Percentiles rank a stretch among this genome's conserved stretches.
Evolutionary conservation across 2,329 filamentous ascomycete genomes (phyloP).

Genomic region (Fusarium zealandicum): DNA sequence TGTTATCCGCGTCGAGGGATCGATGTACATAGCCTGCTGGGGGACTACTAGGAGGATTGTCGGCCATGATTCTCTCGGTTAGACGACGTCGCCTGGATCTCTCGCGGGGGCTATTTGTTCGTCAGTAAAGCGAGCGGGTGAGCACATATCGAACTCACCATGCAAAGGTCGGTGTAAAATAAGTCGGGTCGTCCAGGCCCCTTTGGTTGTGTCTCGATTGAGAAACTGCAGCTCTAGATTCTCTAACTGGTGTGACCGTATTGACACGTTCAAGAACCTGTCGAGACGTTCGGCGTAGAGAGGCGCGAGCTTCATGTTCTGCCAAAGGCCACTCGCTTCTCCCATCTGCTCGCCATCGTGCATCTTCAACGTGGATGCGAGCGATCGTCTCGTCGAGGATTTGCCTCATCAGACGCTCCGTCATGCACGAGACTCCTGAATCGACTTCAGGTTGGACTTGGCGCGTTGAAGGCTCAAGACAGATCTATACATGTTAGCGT

Average conservation of each 20-base stretch:
- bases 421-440: not conserved
- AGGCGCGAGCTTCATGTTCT: not conserved
- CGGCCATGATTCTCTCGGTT: conserved; percentile 7
- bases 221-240: too few species aligned
- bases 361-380: conserved; percentile 12
- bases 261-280: too few species aligned
- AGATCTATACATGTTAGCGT: not conserved
- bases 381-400: conserved; percentile 42
- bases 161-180: not conserved
- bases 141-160: not conserved
- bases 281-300: too few species aligned
- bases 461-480: too few species aligned
- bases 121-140: conserved; percentile 4
- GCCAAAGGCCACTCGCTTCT: not conserved
- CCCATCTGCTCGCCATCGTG: not conserved
- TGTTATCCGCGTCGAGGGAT: not conserved
- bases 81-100: conserved; percentile 14
- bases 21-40: conserved; percentile 1
- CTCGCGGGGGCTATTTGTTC: conserved; percentile 6
- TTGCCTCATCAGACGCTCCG: conserved; percentile 36
- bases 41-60: not conserved
- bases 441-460: too few species aligned
- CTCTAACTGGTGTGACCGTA: too few species aligned
- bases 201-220: too few species aligned
- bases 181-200: not conserved